Percentiles rank a stretch among this genome's conserved stretches.
phyloP scores from a whole-genome alignment of 805 yeast genomes.

The Cyberlindnera mississippiensis region DNA sequence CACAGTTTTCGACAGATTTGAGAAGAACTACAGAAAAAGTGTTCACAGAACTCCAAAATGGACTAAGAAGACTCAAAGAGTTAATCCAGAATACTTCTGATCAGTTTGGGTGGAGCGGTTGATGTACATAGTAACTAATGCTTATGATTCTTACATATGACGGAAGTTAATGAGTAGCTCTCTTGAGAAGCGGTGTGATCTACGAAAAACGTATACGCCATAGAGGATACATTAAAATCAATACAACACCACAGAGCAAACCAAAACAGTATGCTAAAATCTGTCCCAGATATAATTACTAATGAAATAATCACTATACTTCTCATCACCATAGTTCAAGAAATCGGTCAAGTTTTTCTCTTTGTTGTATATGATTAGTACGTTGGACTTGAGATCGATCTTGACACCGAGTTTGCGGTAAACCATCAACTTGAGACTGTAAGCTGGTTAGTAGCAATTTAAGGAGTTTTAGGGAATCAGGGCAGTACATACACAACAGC shows the following conservation, averaged over 20 bases:
- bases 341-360: constrained; percentile 43
- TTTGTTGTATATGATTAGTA: constrained; percentile 47
- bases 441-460: too few relatives aligned
- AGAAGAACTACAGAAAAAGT: constrained; percentile 80
- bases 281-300: constrained; percentile 80
- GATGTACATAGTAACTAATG: background rate
- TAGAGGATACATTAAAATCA: background rate
- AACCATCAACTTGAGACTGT: constrained; percentile 47
- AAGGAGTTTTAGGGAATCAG: too few relatives aligned
- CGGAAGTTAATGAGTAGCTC: too few relatives aligned
- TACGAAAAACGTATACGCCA: too few relatives aligned
- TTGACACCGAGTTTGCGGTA: constrained; percentile 58
- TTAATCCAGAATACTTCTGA: constrained; percentile 51
- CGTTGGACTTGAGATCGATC: constrained; percentile 39
- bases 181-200: background rate
- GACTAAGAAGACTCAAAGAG: constrained; percentile 81
- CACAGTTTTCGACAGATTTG: constrained; percentile 73
- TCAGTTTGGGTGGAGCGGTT: background rate
- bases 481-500: constrained; percentile 32
- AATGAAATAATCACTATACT: constrained; percentile 63
- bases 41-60: constrained; percentile 87
- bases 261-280: constrained; percentile 26
- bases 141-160: too few relatives aligned
- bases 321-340: constrained; percentile 45
- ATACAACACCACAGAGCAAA: constrained; percentile 1